Evolutionary conservation across 2,329 filamentous ascomycete species (phyloP).

Genomic region (Neoscytalidium dimidiatum): DNA sequence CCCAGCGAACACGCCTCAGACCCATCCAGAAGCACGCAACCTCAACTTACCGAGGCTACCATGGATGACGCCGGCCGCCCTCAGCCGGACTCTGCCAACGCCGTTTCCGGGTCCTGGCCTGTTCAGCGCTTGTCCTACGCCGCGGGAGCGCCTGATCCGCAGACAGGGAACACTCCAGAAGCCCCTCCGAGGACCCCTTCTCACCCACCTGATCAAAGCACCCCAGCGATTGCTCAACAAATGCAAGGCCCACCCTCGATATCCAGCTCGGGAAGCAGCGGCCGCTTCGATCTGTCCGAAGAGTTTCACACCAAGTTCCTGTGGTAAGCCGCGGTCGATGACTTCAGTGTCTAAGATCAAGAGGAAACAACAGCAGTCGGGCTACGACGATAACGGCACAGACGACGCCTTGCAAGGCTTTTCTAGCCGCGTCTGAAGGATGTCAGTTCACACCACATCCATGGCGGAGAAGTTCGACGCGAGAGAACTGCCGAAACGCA

Average conservation of each 20-base stretch:
- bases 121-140: neutral
- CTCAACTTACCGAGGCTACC: neutral
- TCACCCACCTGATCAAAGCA: neutral
- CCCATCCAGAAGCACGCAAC: neutral
- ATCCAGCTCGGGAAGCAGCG: neutral
- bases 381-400: neutral
- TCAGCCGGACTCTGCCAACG: neutral
- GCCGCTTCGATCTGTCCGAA: conserved; percentile 9
- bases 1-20: neutral
- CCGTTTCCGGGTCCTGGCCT: neutral
- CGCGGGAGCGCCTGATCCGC: neutral
- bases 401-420: neutral
- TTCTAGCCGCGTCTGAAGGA: neutral
- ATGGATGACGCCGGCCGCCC: neutral
- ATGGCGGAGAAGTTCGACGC: neutral
- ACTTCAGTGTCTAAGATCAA: neutral
- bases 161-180: neutral
- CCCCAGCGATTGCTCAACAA: neutral
- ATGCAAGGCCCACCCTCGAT: neutral
- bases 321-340: neutral
- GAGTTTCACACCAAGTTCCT: conserved; percentile 18
- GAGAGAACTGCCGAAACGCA: neutral
- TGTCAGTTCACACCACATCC: neutral
- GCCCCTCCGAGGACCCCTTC: neutral
- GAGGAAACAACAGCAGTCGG: neutral